Conservation (phyloP, 306 rosid genomes). For the Purshia tridentata region DNA sequence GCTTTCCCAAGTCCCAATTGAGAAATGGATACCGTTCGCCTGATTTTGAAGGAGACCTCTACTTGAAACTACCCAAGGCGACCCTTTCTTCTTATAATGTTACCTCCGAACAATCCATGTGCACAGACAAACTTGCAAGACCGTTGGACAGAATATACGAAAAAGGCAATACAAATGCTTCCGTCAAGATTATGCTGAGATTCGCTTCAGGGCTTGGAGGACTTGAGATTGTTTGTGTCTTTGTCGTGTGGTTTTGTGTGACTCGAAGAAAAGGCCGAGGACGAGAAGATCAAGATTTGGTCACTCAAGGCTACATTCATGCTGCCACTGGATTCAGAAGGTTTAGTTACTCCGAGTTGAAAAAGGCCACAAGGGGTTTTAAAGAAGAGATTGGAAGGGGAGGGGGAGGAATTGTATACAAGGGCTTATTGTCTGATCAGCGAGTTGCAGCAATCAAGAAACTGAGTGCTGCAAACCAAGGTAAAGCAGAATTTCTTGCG, state of each 20-base stretch:
- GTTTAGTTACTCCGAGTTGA: conserved; percentile 44
- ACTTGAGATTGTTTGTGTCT: conserved; percentile 38
- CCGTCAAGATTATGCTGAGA: conserved; percentile 29
- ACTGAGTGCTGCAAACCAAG: conserved; percentile 35
- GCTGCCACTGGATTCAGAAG: conserved; percentile 39
- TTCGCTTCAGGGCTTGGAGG: conserved; percentile 46
- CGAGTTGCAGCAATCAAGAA: conserved; percentile 40
- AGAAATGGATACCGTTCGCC: conserved; percentile 36
- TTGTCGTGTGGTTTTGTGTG: conserved; percentile 25
- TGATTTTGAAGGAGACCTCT: conserved; percentile 22
- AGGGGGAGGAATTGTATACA: conserved; percentile 47
- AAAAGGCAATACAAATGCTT: conserved; percentile 1
- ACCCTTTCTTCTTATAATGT: not conserved
- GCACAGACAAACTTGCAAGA: conserved; percentile 6
- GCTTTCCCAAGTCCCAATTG: conserved; percentile 31
- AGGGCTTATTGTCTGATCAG: conserved; percentile 34
- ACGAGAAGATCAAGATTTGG: not conserved
- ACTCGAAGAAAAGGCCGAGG: not conserved
- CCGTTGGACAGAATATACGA: conserved; percentile 16
- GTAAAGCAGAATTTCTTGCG: conserved; percentile 49
- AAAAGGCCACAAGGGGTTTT: conserved; percentile 41
- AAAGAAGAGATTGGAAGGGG: conserved; percentile 51
- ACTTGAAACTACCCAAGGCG: conserved; percentile 34
- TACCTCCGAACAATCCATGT: conserved; percentile 5
- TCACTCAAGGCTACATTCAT: conserved; percentile 18